These are phyloP conservation scores for Paralagenidium karlingii DNA, from an alignment of 352 stramenopile species.

Conservation along the genomic window DNA sequence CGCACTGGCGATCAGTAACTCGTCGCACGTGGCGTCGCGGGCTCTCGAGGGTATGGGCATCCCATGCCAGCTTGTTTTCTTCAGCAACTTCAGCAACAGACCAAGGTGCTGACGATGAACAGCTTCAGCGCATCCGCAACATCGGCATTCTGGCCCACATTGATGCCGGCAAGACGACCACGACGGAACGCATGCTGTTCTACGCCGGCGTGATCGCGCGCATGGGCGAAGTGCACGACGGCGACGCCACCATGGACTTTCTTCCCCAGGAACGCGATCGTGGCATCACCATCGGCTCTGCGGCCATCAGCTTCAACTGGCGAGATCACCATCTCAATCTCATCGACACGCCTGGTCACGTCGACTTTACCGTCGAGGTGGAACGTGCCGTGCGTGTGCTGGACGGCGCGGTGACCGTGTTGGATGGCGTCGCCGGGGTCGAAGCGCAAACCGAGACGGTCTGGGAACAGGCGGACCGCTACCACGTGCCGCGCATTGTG, in stretches of 20 bases:
- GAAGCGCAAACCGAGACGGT: conserved; percentile 85
- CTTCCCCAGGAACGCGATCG: conserved; percentile 92
- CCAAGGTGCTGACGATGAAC: no score
- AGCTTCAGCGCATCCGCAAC: conserved; percentile 78
- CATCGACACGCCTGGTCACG: conserved; percentile 95
- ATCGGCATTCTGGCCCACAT: conserved; percentile 99
- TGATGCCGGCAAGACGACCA: conserved; percentile 98
- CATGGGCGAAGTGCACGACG: conserved; percentile 70
- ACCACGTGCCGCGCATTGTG: conserved; percentile 84
- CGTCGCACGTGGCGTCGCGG: no score
- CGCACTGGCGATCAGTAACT: no score
- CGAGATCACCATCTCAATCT: conserved; percentile 93
- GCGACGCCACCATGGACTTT: conserved; percentile 75
- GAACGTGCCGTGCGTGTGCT: conserved; percentile 94
- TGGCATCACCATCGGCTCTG: conserved; percentile 97
- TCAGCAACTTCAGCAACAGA: background rate
- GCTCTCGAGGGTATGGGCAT: no score
- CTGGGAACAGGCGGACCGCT: conserved; percentile 68
- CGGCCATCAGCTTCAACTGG: conserved; percentile 94
- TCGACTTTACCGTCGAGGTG: conserved; percentile 99
- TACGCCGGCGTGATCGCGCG: conserved; percentile 82
- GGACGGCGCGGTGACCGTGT: conserved; percentile 94
- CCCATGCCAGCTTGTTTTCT: no score
- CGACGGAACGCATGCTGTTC: conserved; percentile 97
- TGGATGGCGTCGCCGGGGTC: conserved; percentile 96